A percentile compares a stretch with the other conserved stretches of the same genome.
These are phyloP conservation scores for Cladophialophora carrionii DNA, from an alignment of 2,329 filamentous ascomycete species.

Conservation along the genomic window DNA sequence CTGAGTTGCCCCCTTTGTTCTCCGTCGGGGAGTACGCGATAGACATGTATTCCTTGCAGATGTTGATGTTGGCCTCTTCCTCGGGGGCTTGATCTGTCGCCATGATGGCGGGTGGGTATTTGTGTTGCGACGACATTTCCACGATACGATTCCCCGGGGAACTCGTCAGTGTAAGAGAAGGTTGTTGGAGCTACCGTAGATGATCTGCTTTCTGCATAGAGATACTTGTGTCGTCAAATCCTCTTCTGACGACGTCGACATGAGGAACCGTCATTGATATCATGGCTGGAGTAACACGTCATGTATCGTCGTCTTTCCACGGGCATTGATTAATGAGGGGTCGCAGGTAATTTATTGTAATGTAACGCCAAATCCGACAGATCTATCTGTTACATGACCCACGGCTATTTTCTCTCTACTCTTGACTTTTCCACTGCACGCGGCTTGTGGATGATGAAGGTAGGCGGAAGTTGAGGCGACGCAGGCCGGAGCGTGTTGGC, in stretches of 20 bases:
- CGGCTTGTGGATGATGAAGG: background rate
- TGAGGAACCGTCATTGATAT: background rate
- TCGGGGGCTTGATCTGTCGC: conserved; percentile 26
- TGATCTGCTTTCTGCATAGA: background rate
- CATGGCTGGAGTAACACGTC: background rate
- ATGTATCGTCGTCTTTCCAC: background rate
- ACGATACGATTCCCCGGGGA: background rate
- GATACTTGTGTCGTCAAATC: background rate
- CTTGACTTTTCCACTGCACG: background rate
- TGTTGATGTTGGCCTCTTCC: conserved; percentile 40
- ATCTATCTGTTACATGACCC: background rate
- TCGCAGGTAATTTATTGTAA: background rate
- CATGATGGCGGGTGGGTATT: conserved; percentile 27
- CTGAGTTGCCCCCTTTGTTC: conserved; percentile 43
- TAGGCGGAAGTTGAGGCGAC: too few relatives aligned
- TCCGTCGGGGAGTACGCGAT: conserved; percentile 45
- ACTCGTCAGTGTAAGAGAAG: background rate
- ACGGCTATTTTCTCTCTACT: background rate
- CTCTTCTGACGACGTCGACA: background rate
- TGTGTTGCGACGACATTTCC: conserved; percentile 11
- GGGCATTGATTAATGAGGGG: background rate
- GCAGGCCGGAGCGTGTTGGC: too few relatives aligned
- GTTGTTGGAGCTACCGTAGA: background rate
- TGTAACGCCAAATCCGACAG: background rate
- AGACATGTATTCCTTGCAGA: conserved; percentile 46